Percentiles rank a stretch among this genome's conserved stretches.
phyloP scores from a whole-genome alignment of 2,329 filamentous ascomycete genomes.

The Elsinoe australis region DNA sequence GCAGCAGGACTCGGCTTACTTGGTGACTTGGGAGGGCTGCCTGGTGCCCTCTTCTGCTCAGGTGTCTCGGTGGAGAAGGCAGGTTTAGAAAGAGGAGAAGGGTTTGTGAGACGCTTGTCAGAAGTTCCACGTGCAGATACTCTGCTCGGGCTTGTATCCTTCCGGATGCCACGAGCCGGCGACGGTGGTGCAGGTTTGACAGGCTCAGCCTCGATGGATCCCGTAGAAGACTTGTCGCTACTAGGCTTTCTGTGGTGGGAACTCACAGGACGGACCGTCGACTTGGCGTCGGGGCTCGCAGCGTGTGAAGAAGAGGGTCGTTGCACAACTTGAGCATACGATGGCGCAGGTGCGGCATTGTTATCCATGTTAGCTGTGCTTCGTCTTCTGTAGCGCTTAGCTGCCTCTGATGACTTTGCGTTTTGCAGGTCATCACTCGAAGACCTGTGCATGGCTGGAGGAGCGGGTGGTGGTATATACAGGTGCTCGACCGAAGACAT shows the following conservation, averaged over 20 bases:
- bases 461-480: slow-evolving; percentile 32
- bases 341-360: slow-evolving; percentile 22
- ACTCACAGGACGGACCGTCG: slow-evolving; percentile 28
- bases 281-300: slow-evolving; percentile 28
- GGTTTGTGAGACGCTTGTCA: slow-evolving; percentile 38
- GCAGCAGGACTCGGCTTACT: slow-evolving; percentile 60
- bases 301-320: slow-evolving; percentile 22
- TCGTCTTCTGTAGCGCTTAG: slow-evolving; percentile 70
- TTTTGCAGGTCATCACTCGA: slow-evolving; percentile 63
- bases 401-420: slow-evolving; percentile 55
- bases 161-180: slow-evolving; percentile 9
- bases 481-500: slow-evolving; percentile 51
- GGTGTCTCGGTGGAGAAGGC: slow-evolving; percentile 17
- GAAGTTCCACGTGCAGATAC: slow-evolving; percentile 32
- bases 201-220: slow-evolving; percentile 19
- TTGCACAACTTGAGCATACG: slow-evolving; percentile 23
- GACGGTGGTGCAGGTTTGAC: slow-evolving; percentile 19
- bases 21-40: slow-evolving; percentile 23
- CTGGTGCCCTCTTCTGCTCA: slow-evolving; percentile 13
- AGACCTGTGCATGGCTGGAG: slow-evolving; percentile 22
- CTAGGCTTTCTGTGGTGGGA: slow-evolving; percentile 30
- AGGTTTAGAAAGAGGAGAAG: slow-evolving; percentile 41
- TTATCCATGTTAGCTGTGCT: slow-evolving; percentile 49
- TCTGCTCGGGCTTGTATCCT: slow-evolving; percentile 21
- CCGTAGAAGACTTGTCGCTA: slow-evolving; percentile 19